A percentile compares a stretch with the other conserved stretches of the same genome.
phyloP scores from a whole-genome alignment of 352 stramenopile genomes.

The Pythium oligandrum region DNA sequence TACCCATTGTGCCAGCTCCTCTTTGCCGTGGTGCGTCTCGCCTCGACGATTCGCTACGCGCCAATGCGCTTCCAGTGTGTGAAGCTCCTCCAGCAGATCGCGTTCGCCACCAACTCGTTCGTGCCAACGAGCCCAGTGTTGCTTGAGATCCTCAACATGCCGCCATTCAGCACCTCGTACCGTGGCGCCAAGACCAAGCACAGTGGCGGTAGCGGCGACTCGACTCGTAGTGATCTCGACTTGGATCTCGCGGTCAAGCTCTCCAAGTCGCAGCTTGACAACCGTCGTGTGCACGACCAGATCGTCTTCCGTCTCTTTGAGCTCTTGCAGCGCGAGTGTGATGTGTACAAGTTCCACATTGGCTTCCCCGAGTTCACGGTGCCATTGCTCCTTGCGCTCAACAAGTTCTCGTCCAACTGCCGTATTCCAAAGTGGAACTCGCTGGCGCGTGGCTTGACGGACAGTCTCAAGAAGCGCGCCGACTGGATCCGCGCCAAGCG shows the following conservation, averaged over 20 bases:
- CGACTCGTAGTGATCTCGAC: constrained; percentile 43
- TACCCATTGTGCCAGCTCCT: constrained; percentile 94
- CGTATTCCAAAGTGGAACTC: constrained; percentile 75
- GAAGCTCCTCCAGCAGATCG: constrained; percentile 94
- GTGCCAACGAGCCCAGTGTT: constrained; percentile 93
- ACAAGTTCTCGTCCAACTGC: constrained; percentile 86
- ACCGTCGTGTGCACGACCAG: constrained; percentile 85
- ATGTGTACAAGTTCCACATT: constrained; percentile 95
- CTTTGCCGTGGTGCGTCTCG: constrained; percentile 70
- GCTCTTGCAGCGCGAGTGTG: constrained; percentile 92
- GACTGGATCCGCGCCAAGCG: constrained; percentile 89
- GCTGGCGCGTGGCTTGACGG: constrained; percentile 50
- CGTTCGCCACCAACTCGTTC: constrained; percentile 92
- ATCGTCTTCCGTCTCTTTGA: constrained; percentile 91
- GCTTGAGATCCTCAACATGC: constrained; percentile 92
- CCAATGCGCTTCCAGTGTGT: constrained; percentile 97
- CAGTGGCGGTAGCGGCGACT: constrained; percentile 14
- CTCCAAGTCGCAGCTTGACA: constrained; percentile 85
- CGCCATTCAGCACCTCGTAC: constrained; percentile 87
- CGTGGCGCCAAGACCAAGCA: constrained; percentile 41
- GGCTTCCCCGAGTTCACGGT: constrained; percentile 94
- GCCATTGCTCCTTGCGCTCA: constrained; percentile 81
- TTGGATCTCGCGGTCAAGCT: constrained; percentile 88
- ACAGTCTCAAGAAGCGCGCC: constrained; percentile 68
- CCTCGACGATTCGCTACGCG: constrained; percentile 76